Conservation (phyloP, 1,139 yeast species). For the Yamadazyma atlantica region DNA sequence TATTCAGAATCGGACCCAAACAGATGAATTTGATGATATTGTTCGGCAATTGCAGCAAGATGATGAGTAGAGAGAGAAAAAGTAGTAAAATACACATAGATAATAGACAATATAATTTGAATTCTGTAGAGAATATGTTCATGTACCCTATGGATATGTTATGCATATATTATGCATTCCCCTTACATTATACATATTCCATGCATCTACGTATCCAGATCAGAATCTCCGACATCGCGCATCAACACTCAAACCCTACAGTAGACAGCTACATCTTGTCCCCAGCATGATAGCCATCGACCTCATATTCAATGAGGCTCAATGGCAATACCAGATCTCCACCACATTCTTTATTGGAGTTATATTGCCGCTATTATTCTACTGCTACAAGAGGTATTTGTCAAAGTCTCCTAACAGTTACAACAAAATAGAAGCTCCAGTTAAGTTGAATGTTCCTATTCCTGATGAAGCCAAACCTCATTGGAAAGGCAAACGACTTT, state of each 20-base stretch:
- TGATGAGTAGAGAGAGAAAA: constrained; percentile 6
- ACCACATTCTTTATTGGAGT: constrained; percentile 47
- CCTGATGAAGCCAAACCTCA: constrained; percentile 88
- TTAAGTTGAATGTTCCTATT: constrained; percentile 54
- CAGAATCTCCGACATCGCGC: background rate
- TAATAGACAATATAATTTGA: no score
- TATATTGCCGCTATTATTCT: constrained; percentile 39
- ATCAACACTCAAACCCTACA: background rate
- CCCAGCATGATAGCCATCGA: constrained; percentile 44
- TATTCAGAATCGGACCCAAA: constrained; percentile 30
- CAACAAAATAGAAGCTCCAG: constrained; percentile 45
- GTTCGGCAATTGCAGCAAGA: constrained; percentile 20
- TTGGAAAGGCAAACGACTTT: constrained; percentile 86
- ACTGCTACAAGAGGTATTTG: constrained; percentile 38
- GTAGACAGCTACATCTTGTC: background rate
- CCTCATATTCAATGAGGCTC: constrained; percentile 41
- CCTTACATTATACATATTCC: no score
- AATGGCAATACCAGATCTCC: constrained; percentile 50
- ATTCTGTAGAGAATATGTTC: background rate
- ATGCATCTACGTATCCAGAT: no score
- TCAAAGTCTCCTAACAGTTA: constrained; percentile 41
- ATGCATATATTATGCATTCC: no score
- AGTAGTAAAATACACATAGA: no score
- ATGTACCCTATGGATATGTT: no score
- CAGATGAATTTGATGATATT: constrained; percentile 28